phyloP scores from a whole-genome alignment of 768 basidiomycete genomes.

The Suillus spraguei region DNA sequence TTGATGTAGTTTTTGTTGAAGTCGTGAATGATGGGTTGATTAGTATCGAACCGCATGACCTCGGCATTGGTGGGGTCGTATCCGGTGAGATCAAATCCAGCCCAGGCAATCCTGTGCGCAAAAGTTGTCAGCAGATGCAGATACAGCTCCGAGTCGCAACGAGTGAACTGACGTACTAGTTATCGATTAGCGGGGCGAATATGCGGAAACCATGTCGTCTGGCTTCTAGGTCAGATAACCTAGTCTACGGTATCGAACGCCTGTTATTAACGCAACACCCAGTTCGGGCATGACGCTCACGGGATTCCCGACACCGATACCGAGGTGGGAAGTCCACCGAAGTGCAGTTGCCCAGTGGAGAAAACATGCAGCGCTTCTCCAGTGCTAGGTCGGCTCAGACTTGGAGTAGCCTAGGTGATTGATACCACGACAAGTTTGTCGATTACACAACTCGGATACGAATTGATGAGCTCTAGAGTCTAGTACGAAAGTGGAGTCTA shows the following conservation, averaged over 20 bases:
- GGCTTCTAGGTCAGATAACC: conserved; percentile 21
- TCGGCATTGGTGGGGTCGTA: conserved; percentile 25
- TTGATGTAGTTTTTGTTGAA: conserved; percentile 53
- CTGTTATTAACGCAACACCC: conserved; percentile 26
- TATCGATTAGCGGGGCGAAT: conserved; percentile 24
- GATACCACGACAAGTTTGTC: too few relatives aligned
- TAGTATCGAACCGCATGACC: conserved; percentile 46
- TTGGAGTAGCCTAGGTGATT: too few relatives aligned
- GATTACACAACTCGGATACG: too few relatives aligned
- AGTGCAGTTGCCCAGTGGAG: too few relatives aligned
- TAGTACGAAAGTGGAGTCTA: too few relatives aligned
- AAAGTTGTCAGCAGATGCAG: not conserved
- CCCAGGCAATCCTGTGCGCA: conserved; percentile 22
- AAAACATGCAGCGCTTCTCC: too few relatives aligned
- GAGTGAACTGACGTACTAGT: conserved; percentile 16
- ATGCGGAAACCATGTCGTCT: conserved; percentile 16
- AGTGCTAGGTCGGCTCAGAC: too few relatives aligned
- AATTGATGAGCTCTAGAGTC: too few relatives aligned
- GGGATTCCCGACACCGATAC: conserved; percentile 30
- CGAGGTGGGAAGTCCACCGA: conserved; percentile 21
- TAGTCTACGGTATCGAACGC: conserved; percentile 32
- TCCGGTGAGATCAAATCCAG: conserved; percentile 22
- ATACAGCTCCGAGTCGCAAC: not conserved
- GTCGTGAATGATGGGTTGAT: conserved; percentile 44
- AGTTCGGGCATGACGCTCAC: conserved; percentile 30